Conservation (phyloP, 2,329 filamentous ascomycete genomes). For the Pseudogymnoascus sp. region DNA sequence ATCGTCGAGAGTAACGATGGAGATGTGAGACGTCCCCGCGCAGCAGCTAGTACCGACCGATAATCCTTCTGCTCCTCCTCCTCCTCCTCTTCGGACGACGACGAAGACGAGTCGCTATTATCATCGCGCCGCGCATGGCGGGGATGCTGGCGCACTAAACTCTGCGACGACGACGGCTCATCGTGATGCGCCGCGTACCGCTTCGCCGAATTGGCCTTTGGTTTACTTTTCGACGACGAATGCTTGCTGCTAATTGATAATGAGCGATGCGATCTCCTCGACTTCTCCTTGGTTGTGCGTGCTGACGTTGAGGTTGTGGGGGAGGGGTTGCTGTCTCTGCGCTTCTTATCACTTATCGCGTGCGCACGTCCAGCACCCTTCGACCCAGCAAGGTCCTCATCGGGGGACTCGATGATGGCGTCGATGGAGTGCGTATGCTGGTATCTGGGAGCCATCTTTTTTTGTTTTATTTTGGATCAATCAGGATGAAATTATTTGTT, state of each 20-base stretch:
- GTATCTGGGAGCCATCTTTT: neutral
- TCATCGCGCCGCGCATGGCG: neutral
- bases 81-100: slow-evolving; percentile 18
- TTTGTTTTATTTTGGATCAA: too few relatives aligned
- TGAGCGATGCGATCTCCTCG: slow-evolving; percentile 13
- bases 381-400: neutral
- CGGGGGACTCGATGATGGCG: neutral
- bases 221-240: slow-evolving; percentile 12
- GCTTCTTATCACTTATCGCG: slow-evolving; percentile 7
- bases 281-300: slow-evolving; percentile 15
- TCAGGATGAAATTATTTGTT: neutral
- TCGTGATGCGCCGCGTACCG: neutral
- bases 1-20: slow-evolving; percentile 28
- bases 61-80: slow-evolving; percentile 16
- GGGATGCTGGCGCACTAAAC: slow-evolving; percentile 16
- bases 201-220: slow-evolving; percentile 17
- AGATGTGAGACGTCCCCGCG: slow-evolving; percentile 24
- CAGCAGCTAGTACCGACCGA: slow-evolving; percentile 19
- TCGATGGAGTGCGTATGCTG: neutral
- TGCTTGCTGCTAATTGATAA: slow-evolving; percentile 10
- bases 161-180: slow-evolving; percentile 15
- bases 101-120: slow-evolving; percentile 14
- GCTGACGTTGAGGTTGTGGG: slow-evolving; percentile 10
- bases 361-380: neutral
- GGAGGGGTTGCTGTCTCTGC: neutral